Evolutionary conservation across 805 yeast species (phyloP), one percentile per base, ranked within the genome.

Genomic region (Metschnikowia hibisci): DNA sequence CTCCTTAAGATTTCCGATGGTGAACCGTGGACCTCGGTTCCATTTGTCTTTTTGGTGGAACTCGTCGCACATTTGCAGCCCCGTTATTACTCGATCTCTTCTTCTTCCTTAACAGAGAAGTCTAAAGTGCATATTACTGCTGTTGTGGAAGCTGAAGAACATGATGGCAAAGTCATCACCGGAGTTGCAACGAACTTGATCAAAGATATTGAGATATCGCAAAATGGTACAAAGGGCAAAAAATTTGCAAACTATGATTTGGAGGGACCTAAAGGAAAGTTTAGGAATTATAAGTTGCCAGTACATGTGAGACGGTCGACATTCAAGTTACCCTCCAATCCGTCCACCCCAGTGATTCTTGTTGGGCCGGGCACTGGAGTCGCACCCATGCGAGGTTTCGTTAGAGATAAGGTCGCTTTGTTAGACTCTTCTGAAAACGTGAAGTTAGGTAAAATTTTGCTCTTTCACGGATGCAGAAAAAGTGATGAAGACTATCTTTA

Each of bases 361-460:
- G 77, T 91, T 58, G 99, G 99, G 23, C 98, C 99, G 35, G 99
- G 99, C 52, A 93, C 99, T 3, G 99, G 99, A 64, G 91, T 91
- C 39, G 98, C 99, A 8, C 99, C 99, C 48, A 87, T 93, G 73
- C 82, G 99, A 70, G 99, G 96, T 3, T 91, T 91, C 54, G 66
- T 91, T 29, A 82, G 95, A 69, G 99, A 91, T 62, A 83, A 90
- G 57, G 85, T 82, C n/a, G 52, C 79, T 64, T 44, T 63, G 63
- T 42, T 77, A 71, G 47, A 57, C 37, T 53, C 58, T 29, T 54
- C 48, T 53, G 51, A 45, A 34, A 32, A 54, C 34, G 48, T 48
- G 10, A 57, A 53, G 9, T 67, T 87, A 36, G 98, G 97, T 43
- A 78, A 82, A 52, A 77, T 83, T 39, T 41, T 88, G 25, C 72